A percentile compares a stretch with the other conserved stretches of the same genome.
phyloP scores from a whole-genome alignment of 345 rosid species.

The Populus pruinosa region DNA sequence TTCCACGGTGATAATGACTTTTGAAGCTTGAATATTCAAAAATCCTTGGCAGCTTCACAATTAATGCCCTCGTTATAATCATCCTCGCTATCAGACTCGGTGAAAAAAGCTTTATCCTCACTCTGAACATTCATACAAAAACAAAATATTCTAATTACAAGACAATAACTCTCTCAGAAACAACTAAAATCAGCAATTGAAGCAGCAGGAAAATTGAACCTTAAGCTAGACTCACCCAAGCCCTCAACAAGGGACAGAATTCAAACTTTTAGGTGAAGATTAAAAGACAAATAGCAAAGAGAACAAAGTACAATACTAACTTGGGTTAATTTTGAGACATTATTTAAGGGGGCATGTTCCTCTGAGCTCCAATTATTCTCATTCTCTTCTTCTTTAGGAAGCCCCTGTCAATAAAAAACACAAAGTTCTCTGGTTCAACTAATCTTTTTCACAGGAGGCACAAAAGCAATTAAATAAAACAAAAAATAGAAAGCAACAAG shows the following conservation, averaged over 20 bases:
- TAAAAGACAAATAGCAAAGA: not conserved
- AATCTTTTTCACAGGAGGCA: not conserved
- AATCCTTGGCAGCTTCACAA: constrained; percentile 40
- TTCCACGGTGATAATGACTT: constrained; percentile 21
- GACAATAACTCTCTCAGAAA: constrained; percentile 1
- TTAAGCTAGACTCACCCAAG: not conserved
- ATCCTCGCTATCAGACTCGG: constrained; percentile 25
- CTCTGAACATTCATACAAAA: constrained; percentile 37
- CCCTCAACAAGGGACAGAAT: not conserved
- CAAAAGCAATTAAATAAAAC: too few relatives aligned
- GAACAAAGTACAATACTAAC: constrained; percentile 25
- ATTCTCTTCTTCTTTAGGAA: constrained; percentile 25
- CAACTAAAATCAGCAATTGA: not conserved
- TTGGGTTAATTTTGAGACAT: constrained; percentile 25
- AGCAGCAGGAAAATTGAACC: too few relatives aligned
- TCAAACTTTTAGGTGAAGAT: not conserved
- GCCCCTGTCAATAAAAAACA: constrained; percentile 33
- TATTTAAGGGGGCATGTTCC: constrained; percentile 24
- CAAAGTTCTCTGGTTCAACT: constrained; percentile 1
- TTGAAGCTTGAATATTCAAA: constrained; percentile 34
- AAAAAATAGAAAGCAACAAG: not conserved
- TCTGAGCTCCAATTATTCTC: constrained; percentile 29
- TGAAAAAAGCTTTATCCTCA: constrained; percentile 39
- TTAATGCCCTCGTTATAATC: constrained; percentile 34
- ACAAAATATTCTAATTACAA: constrained; percentile 21